phyloP scores from a whole-genome alignment of 306 rosid genomes.

The Cyclanthera cordifolia region DNA sequence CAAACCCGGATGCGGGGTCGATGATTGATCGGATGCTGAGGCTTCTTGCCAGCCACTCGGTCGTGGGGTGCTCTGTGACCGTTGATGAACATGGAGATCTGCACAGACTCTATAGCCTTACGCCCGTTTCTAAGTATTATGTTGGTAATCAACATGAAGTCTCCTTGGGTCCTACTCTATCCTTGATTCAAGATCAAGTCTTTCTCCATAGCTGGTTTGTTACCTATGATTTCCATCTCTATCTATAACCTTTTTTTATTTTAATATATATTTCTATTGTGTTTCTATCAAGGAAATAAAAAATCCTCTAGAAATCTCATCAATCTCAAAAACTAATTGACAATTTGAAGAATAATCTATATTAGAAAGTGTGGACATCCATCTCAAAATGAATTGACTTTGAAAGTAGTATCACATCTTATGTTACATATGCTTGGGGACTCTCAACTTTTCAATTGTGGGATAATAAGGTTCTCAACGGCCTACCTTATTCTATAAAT shows the following conservation, averaged over 20 bases:
- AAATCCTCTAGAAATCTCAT: too few species aligned
- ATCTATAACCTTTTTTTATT: too few species aligned
- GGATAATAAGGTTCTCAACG: too few species aligned
- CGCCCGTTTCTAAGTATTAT: constrained; percentile 27
- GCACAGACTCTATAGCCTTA: constrained; percentile 25
- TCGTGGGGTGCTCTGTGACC: constrained; percentile 23
- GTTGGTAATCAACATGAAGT: constrained; percentile 27
- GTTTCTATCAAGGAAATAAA: too few species aligned
- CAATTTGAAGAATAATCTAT: too few species aligned
- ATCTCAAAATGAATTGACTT: too few species aligned
- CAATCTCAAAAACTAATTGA: too few species aligned
- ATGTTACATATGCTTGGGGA: too few species aligned
- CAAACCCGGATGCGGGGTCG: constrained; percentile 27
- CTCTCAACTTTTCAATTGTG: too few species aligned
- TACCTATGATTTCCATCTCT: not conserved
- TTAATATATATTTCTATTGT: not conserved
- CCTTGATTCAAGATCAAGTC: constrained; percentile 22
- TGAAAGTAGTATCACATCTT: too few species aligned
- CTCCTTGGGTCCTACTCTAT: constrained; percentile 23
- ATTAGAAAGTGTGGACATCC: too few species aligned
- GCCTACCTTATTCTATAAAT: too few species aligned
- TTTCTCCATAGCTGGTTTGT: constrained; percentile 32
- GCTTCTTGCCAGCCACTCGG: constrained; percentile 34
- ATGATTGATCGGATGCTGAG: constrained; percentile 43
- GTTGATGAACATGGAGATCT: not conserved